Conservation (phyloP, 495 filamentous ascomycete species). For the Acidiella bohemica region DNA sequence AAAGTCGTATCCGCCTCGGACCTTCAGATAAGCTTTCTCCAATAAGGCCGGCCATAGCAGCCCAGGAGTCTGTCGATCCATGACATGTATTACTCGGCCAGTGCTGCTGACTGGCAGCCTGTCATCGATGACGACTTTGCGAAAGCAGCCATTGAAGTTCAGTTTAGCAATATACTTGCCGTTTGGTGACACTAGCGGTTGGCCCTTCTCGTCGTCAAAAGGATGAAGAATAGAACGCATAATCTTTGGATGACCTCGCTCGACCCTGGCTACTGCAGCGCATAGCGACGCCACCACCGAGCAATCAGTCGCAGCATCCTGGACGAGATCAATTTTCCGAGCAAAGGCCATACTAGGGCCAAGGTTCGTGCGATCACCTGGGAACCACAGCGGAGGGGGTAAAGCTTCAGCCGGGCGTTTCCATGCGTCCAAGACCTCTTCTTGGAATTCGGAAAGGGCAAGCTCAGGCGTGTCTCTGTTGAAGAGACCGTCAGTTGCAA, state of each 20-base stretch:
- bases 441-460: slow-evolving; percentile 57
- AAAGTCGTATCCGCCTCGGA: slow-evolving; percentile 92
- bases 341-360: slow-evolving; percentile 41
- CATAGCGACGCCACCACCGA: slow-evolving; percentile 95
- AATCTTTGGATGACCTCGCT: slow-evolving; percentile 46
- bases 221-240: slow-evolving; percentile 61
- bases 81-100: slow-evolving; percentile 63
- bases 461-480: slow-evolving; percentile 54
- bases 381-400: slow-evolving; percentile 25
- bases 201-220: slow-evolving; percentile 40
- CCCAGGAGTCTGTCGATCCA: slow-evolving; percentile 64
- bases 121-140: slow-evolving; percentile 82
- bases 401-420: slow-evolving; percentile 52
- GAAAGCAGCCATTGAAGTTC: slow-evolving; percentile 87
- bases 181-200: slow-evolving; percentile 50
- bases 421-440: slow-evolving; percentile 65
- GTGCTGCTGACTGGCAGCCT: slow-evolving; percentile 70
- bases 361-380: slow-evolving; percentile 13
- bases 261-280: slow-evolving; percentile 54
- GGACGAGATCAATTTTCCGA: slow-evolving; percentile 61
- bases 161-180: slow-evolving; percentile 88
- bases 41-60: slow-evolving; percentile 85
- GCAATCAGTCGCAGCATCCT: slow-evolving; percentile 89
- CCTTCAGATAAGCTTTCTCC: slow-evolving; percentile 96
- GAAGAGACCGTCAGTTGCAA: slow-evolving; percentile 10